These are phyloP conservation scores for Cyclotella atomus DNA, from an alignment of 108 stramenopile genomes.

Conservation along the genomic window DNA sequence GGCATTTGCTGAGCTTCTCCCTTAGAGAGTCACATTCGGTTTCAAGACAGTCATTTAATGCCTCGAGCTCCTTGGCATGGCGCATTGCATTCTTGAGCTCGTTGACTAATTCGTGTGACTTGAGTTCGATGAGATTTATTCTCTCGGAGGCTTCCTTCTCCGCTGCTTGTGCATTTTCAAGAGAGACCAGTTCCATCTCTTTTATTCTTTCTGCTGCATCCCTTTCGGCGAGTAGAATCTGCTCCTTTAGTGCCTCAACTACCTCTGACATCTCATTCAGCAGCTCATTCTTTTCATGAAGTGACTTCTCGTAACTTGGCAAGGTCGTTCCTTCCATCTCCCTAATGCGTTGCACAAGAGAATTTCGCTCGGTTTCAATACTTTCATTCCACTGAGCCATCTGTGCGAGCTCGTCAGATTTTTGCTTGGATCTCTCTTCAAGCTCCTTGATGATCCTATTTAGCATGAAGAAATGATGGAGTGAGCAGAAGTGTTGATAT, in stretches of 20 bases:
- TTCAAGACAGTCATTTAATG: conserved; percentile 13
- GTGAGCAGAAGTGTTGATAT: not conserved
- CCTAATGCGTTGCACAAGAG: conserved; percentile 2
- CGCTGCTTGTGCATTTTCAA: not conserved
- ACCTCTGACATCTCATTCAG: conserved; percentile 9
- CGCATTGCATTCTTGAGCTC: not conserved
- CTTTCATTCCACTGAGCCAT: not conserved
- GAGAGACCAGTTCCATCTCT: not conserved
- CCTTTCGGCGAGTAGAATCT: not conserved
- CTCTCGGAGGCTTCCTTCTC: not conserved
- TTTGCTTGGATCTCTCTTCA: conserved; percentile 9
- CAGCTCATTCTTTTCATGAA: not conserved
- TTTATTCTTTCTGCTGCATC: not conserved
- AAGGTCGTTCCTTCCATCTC: conserved; percentile 6
- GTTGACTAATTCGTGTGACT: not conserved
- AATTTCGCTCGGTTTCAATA: conserved; percentile 13
- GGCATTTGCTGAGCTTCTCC: not conserved
- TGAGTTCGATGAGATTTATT: not conserved
- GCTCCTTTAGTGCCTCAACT: conserved; percentile 1
- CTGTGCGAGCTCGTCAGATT: not conserved
- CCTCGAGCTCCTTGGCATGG: not conserved
- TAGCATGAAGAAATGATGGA: not conserved
- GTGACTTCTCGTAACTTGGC: not conserved
- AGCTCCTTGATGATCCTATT: conserved; percentile 14
- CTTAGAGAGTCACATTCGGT: conserved; percentile 18